Evolutionary conservation across 2,329 filamentous ascomycete genomes (phyloP).

Genomic region (Calcarisporium arbuscula): DNA sequence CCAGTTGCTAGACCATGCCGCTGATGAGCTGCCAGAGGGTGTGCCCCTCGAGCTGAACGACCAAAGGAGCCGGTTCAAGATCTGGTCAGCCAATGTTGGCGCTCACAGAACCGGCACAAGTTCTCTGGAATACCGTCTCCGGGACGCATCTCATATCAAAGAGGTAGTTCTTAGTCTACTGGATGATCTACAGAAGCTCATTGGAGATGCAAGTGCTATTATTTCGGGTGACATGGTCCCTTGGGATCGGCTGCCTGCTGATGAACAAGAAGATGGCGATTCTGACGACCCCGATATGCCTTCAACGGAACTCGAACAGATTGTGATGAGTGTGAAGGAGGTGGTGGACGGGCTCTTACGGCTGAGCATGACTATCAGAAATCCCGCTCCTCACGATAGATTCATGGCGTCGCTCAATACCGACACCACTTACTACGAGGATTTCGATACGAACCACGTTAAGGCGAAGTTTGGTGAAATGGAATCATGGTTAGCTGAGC

Average conservation of each 20-base stretch:
- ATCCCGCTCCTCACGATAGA: slow-evolving; percentile 28
- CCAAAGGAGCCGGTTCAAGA: slow-evolving; percentile 12
- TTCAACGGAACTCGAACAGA: slow-evolving; percentile 14
- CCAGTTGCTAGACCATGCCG: too few species aligned
- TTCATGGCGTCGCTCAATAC: slow-evolving; percentile 12
- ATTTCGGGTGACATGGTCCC: slow-evolving; percentile 6
- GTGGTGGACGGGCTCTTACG: slow-evolving; percentile 25
- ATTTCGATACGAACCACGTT: slow-evolving; percentile 22
- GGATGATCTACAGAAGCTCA: too few species aligned
- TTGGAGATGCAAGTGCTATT: too few species aligned
- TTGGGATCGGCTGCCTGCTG: not conserved
- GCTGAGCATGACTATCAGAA: slow-evolving; percentile 28
- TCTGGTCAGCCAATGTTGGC: slow-evolving; percentile 15
- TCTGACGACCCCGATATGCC: too few species aligned
- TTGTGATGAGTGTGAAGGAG: slow-evolving; percentile 15
- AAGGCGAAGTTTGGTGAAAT: slow-evolving; percentile 21
- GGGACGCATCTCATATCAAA: slow-evolving; percentile 13
- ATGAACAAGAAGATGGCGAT: too few species aligned
- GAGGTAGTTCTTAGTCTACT: slow-evolving; percentile 17
- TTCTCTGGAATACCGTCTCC: slow-evolving; percentile 14
- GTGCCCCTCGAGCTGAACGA: slow-evolving; percentile 4
- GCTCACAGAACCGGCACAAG: slow-evolving; percentile 9
- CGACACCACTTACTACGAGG: slow-evolving; percentile 18
- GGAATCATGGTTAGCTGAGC: slow-evolving; percentile 9
- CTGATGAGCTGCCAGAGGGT: too few species aligned